Percentiles rank a stretch among this genome's conserved stretches.
Conservation (phyloP, 305 asterid genomes). For the Fraxinus paxiana region DNA sequence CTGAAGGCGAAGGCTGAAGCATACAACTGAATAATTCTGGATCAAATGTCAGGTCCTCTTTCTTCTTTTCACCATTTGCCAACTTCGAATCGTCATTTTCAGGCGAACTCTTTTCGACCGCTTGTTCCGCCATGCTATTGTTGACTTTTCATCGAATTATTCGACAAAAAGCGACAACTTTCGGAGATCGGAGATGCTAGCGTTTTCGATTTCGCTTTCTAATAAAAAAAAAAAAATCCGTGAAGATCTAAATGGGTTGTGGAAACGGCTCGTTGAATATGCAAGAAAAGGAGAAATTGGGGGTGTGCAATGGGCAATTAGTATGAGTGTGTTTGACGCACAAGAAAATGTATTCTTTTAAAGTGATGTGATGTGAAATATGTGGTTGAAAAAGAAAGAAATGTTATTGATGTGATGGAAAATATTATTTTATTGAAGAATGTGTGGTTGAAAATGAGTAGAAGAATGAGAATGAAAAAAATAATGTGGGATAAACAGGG, state of each 20-base stretch:
- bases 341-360: too few relatives aligned
- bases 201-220: neutral
- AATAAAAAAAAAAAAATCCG: neutral
- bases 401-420: too few relatives aligned
- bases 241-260: neutral
- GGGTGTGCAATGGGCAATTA: neutral
- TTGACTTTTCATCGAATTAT: conserved; percentile 26
- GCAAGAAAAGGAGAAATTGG: neutral
- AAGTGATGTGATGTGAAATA: too few relatives aligned
- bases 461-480: too few relatives aligned
- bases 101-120: conserved; percentile 35
- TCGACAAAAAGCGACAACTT: neutral
- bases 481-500: too few relatives aligned
- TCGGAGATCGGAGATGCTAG: neutral
- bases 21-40: conserved; percentile 78
- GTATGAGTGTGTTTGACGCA: too few relatives aligned
- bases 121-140: conserved; percentile 49
- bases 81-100: conserved; percentile 34
- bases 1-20: conserved; percentile 78
- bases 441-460: too few relatives aligned
- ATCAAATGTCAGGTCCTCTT: conserved; percentile 44
- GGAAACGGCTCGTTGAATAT: neutral
- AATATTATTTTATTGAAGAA: too few relatives aligned
- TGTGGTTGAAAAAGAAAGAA: too few relatives aligned
- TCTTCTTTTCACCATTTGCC: conserved; percentile 30